Evolutionary conservation across 2,329 filamentous ascomycete genomes (phyloP).

Genomic region (Westerdykella sp.): DNA sequence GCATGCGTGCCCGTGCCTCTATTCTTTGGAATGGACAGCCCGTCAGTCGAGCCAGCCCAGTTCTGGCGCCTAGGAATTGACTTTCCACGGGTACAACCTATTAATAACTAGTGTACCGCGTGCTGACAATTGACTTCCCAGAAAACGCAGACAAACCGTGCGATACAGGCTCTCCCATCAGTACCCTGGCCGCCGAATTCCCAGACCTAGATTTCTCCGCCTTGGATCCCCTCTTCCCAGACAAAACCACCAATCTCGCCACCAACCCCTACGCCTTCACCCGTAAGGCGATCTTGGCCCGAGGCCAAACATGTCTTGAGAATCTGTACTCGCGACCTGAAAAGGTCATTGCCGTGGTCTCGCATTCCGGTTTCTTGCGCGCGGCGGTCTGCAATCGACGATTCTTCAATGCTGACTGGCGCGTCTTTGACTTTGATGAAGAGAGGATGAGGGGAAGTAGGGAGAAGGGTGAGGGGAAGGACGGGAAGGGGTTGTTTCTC

Average conservation of each 20-base stretch:
- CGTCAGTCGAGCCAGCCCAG: not conserved
- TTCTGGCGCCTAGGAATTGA: too few species aligned
- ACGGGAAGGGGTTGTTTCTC: constrained; percentile 31
- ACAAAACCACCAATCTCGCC: constrained; percentile 48
- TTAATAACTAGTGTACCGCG: not conserved
- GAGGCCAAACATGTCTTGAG: constrained; percentile 49
- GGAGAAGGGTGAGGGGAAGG: constrained; percentile 37
- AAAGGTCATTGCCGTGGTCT: constrained; percentile 58
- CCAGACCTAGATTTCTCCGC: constrained; percentile 51
- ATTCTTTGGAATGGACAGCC: not conserved
- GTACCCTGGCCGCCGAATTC: constrained; percentile 45
- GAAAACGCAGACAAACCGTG: constrained; percentile 50
- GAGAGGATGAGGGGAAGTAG: constrained; percentile 43
- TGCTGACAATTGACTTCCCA: constrained; percentile 5
- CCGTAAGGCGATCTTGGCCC: constrained; percentile 47
- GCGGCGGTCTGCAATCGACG: constrained; percentile 47
- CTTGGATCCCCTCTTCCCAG: constrained; percentile 56
- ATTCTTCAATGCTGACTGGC: constrained; percentile 57
- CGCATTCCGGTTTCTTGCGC: constrained; percentile 60
- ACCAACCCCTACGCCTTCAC: constrained; percentile 49
- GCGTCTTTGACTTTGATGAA: constrained; percentile 53
- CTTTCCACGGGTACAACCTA: not conserved
- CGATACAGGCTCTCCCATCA: constrained; percentile 52
- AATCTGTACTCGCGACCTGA: constrained; percentile 51
- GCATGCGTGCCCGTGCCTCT: not conserved